phyloP scores from a whole-genome alignment of 176 grass and related monocot species.

The Zoysia pacifica region DNA sequence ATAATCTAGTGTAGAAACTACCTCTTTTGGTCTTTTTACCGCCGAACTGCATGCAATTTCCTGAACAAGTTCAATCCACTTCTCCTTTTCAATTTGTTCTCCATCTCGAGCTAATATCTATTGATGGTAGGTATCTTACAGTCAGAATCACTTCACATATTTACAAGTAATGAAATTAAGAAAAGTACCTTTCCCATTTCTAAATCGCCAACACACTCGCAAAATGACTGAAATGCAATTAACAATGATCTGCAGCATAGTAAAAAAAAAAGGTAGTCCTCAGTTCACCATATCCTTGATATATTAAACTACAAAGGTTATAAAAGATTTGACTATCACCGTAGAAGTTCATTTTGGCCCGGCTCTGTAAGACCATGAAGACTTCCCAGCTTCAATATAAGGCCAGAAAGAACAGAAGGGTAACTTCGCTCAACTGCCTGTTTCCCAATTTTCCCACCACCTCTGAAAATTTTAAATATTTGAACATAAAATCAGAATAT shows the following conservation, averaged over 20 bases:
- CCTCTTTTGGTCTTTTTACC: slow-evolving; percentile 96
- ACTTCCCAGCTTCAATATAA: slow-evolving; percentile 89
- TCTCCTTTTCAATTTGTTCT: slow-evolving; percentile 83
- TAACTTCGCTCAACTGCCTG: slow-evolving; percentile 92
- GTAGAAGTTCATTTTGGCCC: slow-evolving; percentile 69
- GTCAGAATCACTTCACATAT: slow-evolving; percentile 38
- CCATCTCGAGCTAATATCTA: slow-evolving; percentile 97
- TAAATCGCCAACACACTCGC: slow-evolving; percentile 90
- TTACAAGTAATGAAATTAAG: slow-evolving; percentile 34
- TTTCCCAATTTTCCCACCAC: slow-evolving; percentile 91
- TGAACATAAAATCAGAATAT: slow-evolving; percentile 45
- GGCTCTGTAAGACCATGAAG: slow-evolving; percentile 75
- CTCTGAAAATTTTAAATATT: slow-evolving; percentile 56
- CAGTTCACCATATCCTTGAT: slow-evolving; percentile 30
- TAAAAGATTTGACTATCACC: slow-evolving; percentile 40
- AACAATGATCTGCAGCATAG: slow-evolving; percentile 68
- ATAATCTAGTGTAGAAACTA: slow-evolving; percentile 37
- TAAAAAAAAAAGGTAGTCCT: neutral
- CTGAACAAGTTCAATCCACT: slow-evolving; percentile 89
- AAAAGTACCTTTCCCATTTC: slow-evolving; percentile 90
- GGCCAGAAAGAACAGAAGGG: slow-evolving; percentile 82
- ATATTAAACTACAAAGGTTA: slow-evolving; percentile 29
- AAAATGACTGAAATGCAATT: slow-evolving; percentile 95
- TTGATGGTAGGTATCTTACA: slow-evolving; percentile 26
- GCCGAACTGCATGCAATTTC: slow-evolving; percentile 88